These are phyloP conservation scores for Solanum virginianum DNA, from an alignment of 257 asterid species.

Conservation along the genomic window DNA sequence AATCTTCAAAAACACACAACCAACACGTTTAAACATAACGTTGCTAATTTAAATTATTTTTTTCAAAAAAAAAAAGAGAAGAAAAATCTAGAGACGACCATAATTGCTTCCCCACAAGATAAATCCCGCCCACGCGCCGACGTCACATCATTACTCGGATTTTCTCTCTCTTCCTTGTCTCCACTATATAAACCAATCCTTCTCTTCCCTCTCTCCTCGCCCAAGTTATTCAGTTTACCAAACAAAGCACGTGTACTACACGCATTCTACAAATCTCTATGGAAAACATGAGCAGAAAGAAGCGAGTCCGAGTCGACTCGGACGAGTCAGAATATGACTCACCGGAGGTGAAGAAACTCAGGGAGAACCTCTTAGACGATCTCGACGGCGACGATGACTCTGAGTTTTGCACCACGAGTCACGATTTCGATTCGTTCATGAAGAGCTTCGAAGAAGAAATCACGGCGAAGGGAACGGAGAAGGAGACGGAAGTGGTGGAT, in stretches of 20 bases:
- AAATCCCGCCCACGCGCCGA: constrained; percentile 17
- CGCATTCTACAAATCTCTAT: constrained; percentile 1
- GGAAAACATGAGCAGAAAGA: constrained; percentile 28
- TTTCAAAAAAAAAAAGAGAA: neutral
- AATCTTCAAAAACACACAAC: neutral
- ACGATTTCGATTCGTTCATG: constrained; percentile 71
- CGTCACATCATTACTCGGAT: constrained; percentile 15
- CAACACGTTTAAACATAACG: neutral
- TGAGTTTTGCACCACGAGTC: constrained; percentile 26
- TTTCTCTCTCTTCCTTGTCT: constrained; percentile 12
- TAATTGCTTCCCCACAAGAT: constrained; percentile 18
- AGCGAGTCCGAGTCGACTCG: constrained; percentile 39
- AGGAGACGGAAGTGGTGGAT: constrained; percentile 16
- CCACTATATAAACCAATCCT: constrained; percentile 17
- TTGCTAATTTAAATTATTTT: neutral
- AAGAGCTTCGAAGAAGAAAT: constrained; percentile 78
- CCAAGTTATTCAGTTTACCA: neutral
- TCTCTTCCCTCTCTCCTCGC: neutral
- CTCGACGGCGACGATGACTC: constrained; percentile 43
- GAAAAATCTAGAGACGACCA: constrained; percentile 20
- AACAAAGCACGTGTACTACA: neutral
- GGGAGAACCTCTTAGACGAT: constrained; percentile 42
- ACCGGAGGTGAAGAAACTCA: constrained; percentile 61
- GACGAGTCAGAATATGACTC: constrained; percentile 27
- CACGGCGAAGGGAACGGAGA: neutral